phyloP scores from a whole-genome alignment of 2,329 filamentous ascomycete genomes.

The Leptographium radiaticola region DNA sequence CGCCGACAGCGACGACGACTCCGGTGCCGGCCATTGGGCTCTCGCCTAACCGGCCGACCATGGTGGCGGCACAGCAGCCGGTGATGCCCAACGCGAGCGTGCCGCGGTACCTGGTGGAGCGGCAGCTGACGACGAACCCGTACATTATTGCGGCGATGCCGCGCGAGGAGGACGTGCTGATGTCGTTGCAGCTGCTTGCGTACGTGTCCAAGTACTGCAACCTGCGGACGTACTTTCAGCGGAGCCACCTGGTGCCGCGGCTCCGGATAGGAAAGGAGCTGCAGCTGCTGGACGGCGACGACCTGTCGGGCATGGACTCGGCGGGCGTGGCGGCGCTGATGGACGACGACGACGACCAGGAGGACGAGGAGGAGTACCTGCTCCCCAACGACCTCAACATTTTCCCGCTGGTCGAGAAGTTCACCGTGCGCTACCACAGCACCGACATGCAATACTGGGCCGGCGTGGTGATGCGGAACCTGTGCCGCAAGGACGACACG shows the following conservation, averaged over 20 bases:
- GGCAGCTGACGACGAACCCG: slow-evolving; percentile 53
- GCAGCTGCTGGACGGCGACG: slow-evolving; percentile 62
- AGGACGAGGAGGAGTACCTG: slow-evolving; percentile 75
- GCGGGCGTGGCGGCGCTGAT: slow-evolving; percentile 17
- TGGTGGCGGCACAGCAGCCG: slow-evolving; percentile 63
- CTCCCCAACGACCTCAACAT: slow-evolving; percentile 95
- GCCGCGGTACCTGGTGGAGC: slow-evolving; percentile 67
- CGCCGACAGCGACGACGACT: slow-evolving; percentile 45
- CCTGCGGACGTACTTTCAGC: slow-evolving; percentile 86
- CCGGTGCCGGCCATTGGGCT: slow-evolving; percentile 39
- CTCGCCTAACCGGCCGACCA: slow-evolving; percentile 58
- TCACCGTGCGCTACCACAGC: slow-evolving; percentile 88
- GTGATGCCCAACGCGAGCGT: slow-evolving; percentile 57
- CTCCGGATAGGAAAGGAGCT: slow-evolving; percentile 84
- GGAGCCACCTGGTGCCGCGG: slow-evolving; percentile 82
- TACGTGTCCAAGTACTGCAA: slow-evolving; percentile 99
- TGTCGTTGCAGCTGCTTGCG: slow-evolving; percentile 91
- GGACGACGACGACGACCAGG: slow-evolving; percentile 37
- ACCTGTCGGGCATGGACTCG: slow-evolving; percentile 18
- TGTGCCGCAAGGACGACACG: slow-evolving; percentile 94
- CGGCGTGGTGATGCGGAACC: slow-evolving; percentile 95
- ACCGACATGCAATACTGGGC: slow-evolving; percentile 99
- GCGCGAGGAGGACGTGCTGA: slow-evolving; percentile 90
- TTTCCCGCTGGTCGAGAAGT: slow-evolving; percentile 95
- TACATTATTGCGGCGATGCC: slow-evolving; percentile 84